phyloP scores from a whole-genome alignment of 75 land plant species.

The Cunninghamia lanceolata region DNA sequence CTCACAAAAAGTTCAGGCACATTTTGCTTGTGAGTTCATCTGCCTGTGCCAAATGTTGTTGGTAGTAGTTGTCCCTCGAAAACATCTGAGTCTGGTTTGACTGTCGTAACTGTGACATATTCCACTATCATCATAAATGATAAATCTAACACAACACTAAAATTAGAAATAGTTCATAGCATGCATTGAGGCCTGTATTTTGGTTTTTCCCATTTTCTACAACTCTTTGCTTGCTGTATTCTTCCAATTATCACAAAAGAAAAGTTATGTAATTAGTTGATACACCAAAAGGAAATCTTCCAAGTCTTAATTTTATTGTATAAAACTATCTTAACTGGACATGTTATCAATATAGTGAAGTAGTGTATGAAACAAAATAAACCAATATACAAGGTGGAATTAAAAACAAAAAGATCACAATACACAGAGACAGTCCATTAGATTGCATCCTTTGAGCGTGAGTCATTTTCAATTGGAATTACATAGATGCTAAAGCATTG shows the following conservation, averaged over 20 bases:
- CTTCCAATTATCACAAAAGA: background rate
- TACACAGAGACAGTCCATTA: background rate
- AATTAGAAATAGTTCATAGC: background rate
- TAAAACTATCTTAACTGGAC: too few relatives aligned
- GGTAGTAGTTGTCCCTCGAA: background rate
- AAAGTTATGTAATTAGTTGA: background rate
- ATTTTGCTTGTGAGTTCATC: background rate
- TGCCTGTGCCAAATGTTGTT: background rate
- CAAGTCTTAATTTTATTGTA: too few relatives aligned
- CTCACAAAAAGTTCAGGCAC: background rate
- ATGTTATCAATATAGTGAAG: too few relatives aligned
- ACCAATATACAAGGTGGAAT: background rate
- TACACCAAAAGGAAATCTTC: background rate
- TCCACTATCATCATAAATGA: background rate
- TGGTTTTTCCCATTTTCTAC: background rate
- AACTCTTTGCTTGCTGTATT: background rate
- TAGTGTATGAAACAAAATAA: background rate
- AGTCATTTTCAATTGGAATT: too few relatives aligned
- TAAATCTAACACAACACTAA: background rate
- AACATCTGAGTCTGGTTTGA: background rate
- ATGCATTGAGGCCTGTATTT: background rate
- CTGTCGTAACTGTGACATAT: background rate
- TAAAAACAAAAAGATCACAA: background rate
- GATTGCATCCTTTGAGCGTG: too few relatives aligned
- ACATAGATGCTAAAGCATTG: too few relatives aligned